Percentiles rank a stretch among this genome's conserved stretches.
Conservation (phyloP, 1,284 basidiomycete genomes). For the Ceratobasidium sp. region DNA sequence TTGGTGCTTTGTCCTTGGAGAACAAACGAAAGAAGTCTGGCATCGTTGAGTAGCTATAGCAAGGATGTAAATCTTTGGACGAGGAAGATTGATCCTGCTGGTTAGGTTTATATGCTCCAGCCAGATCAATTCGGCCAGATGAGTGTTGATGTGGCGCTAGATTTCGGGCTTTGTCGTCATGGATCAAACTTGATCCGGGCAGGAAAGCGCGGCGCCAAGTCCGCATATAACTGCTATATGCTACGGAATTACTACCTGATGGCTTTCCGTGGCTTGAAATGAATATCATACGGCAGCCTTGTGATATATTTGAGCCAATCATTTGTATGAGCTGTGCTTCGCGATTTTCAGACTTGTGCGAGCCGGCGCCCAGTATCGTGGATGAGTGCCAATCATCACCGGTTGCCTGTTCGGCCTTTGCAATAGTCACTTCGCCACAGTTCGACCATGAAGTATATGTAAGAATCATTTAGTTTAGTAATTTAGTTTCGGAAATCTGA, state of each 20-base stretch:
- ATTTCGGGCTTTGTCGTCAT: background rate
- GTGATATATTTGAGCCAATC: too few species aligned
- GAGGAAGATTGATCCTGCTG: background rate
- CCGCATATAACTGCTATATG: slow-evolving; percentile 1
- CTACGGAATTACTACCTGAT: background rate
- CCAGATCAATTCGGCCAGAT: background rate
- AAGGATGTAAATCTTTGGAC: background rate
- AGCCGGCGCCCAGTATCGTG: too few species aligned
- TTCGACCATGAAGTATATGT: too few species aligned
- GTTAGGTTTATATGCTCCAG: background rate
- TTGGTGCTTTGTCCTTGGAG: background rate
- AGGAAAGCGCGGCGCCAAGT: background rate
- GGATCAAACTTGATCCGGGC: background rate
- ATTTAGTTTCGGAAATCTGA: too few species aligned
- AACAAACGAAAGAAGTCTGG: background rate
- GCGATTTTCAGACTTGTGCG: too few species aligned
- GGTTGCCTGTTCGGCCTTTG: too few species aligned
- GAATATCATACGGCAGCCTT: background rate
- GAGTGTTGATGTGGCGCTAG: background rate
- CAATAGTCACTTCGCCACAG: too few species aligned
- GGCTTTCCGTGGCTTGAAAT: background rate
- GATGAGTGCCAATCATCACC: too few species aligned
- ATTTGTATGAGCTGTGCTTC: too few species aligned
- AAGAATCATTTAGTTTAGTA: too few species aligned
- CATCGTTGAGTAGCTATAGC: background rate